These are phyloP conservation scores for Pythium chondricola DNA, from an alignment of 352 stramenopile genomes.

Conservation along the genomic window DNA sequence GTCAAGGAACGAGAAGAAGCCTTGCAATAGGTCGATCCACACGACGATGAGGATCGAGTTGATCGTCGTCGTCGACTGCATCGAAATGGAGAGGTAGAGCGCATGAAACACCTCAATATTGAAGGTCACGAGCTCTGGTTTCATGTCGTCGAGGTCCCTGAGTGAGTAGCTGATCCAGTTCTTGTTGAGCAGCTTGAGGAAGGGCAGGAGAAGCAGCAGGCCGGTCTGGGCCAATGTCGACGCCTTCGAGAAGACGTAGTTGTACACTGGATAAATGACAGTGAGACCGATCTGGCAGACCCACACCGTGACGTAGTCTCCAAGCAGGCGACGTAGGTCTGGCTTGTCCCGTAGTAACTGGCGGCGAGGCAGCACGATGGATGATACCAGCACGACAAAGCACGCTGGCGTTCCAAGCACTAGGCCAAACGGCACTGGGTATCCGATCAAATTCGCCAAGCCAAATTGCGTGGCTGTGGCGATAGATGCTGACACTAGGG, in stretches of 20 bases:
- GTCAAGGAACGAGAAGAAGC: slow-evolving; percentile 23
- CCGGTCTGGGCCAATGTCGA: slow-evolving; percentile 13
- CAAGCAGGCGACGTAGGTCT: background rate
- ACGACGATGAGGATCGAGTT: slow-evolving; percentile 22
- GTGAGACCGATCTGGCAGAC: slow-evolving; percentile 11
- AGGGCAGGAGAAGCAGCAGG: slow-evolving; percentile 28
- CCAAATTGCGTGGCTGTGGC: too few relatives aligned
- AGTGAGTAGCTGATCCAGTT: slow-evolving; percentile 26
- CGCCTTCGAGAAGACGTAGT: slow-evolving; percentile 25
- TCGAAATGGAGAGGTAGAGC: slow-evolving; percentile 33
- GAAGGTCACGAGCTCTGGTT: slow-evolving; percentile 40
- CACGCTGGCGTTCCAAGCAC: slow-evolving; percentile 3
- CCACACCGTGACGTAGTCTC: slow-evolving; percentile 4
- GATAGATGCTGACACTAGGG: too few relatives aligned
- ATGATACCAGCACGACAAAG: slow-evolving; percentile 1
- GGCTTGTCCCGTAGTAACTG: too few relatives aligned
- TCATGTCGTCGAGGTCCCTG: slow-evolving; percentile 19
- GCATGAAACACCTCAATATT: slow-evolving; percentile 52
- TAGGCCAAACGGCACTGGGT: slow-evolving; percentile 11
- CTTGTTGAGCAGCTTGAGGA: slow-evolving; percentile 37
- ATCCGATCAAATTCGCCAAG: too few relatives aligned
- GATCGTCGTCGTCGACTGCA: slow-evolving; percentile 26
- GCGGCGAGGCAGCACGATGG: background rate
- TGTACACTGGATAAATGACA: slow-evolving; percentile 36
- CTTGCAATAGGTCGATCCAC: slow-evolving; percentile 23